These are phyloP conservation scores for Mortierella sp. DNA, from an alignment of 371 early-diverging fungal genomes.

Conservation along the genomic window DNA sequence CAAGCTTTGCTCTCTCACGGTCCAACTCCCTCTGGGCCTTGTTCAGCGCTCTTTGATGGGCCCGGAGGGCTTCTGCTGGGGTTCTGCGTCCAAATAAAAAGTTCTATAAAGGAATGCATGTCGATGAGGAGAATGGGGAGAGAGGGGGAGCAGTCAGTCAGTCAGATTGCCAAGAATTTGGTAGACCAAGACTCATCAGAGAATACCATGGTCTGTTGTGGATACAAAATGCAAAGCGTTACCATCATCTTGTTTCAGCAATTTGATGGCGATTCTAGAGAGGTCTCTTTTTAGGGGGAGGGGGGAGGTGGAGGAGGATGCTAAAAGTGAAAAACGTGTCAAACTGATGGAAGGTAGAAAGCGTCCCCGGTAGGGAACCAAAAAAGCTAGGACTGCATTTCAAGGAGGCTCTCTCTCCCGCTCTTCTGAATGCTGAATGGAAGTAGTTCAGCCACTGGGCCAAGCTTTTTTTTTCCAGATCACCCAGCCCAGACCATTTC, in stretches of 20 bases:
- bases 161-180: background rate
- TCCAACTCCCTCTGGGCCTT: constrained; percentile 96
- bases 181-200: background rate
- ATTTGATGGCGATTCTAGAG: background rate
- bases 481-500: too few species aligned
- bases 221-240: background rate
- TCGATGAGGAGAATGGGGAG: background rate
- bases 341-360: too few species aligned
- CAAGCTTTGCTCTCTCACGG: constrained; percentile 89
- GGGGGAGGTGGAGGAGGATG: too few species aligned
- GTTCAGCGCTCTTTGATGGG: constrained; percentile 88
- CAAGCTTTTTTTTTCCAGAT: background rate
- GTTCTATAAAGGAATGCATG: constrained; percentile 55
- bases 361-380: too few species aligned
- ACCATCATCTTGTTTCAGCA: background rate
- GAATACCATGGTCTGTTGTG: too few species aligned
- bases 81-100: constrained; percentile 79
- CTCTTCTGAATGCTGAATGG: too few species aligned
- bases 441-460: too few species aligned
- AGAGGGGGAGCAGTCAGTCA: too few species aligned
- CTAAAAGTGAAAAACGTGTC: too few species aligned
- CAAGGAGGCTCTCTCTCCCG: too few species aligned
- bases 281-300: background rate
- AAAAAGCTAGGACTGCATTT: too few species aligned
- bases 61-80: constrained; percentile 91